phyloP scores from a whole-genome alignment of 1,284 basidiomycete species.

The Gomphus sp. region DNA sequence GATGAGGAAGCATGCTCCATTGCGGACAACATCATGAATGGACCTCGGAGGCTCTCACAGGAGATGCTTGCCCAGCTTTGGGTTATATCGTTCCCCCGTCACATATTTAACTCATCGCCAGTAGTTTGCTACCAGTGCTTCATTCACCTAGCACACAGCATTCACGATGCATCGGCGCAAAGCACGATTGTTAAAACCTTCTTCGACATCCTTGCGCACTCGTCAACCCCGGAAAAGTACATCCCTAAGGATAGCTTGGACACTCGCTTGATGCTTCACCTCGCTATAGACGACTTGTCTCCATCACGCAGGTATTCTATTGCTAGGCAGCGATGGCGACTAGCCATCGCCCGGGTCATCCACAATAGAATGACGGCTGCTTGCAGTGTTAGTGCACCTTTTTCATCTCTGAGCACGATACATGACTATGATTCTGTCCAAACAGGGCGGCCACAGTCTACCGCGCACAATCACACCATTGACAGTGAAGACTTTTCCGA shows the following conservation, averaged over 20 bases:
- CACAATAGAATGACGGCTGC: constrained; percentile 22
- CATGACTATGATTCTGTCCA: neutral
- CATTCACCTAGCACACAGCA: constrained; percentile 34
- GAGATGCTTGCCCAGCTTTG: constrained; percentile 28
- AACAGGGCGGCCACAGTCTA: constrained; percentile 51
- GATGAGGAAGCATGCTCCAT: constrained; percentile 14
- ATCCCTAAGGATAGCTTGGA: constrained; percentile 17
- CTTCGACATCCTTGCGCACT: constrained; percentile 31
- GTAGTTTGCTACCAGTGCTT: constrained; percentile 29
- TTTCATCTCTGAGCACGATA: neutral
- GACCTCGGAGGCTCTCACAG: constrained; percentile 27
- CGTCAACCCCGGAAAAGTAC: constrained; percentile 13
- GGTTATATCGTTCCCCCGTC: constrained; percentile 18
- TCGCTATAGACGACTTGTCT: constrained; percentile 28
- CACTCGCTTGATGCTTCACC: constrained; percentile 32
- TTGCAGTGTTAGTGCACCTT: constrained; percentile 22
- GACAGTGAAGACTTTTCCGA: constrained; percentile 29
- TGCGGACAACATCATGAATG: constrained; percentile 24
- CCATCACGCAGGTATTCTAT: constrained; percentile 20
- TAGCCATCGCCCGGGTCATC: constrained; percentile 35
- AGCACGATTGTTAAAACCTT: constrained; percentile 33
- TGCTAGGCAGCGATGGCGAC: constrained; percentile 36
- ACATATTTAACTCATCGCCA: constrained; percentile 21
- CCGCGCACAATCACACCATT: constrained; percentile 30
- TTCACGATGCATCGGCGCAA: constrained; percentile 41